Conservation (phyloP, 2,329 filamentous ascomycete genomes). For the Colletotrichum falcatum region DNA sequence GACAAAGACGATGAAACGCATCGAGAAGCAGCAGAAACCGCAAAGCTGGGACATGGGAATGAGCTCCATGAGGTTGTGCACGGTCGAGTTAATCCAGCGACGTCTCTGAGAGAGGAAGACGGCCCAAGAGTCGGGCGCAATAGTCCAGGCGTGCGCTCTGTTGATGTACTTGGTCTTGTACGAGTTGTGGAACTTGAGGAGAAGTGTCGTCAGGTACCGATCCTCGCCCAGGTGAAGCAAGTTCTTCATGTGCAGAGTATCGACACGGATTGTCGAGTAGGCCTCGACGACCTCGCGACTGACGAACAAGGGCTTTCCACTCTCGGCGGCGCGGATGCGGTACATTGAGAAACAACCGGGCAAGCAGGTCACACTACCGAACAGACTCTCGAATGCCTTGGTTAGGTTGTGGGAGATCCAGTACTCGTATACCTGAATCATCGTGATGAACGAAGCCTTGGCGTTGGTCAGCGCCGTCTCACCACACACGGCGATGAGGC, state of each 20-base stretch:
- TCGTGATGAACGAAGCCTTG: slow-evolving; percentile 92
- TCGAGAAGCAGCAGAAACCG: slow-evolving; percentile 99
- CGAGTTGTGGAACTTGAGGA: slow-evolving; percentile 90
- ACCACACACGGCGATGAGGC: slow-evolving; percentile 93
- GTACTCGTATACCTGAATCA: slow-evolving; percentile 99
- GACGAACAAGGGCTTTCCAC: slow-evolving; percentile 95
- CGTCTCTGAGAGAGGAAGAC: slow-evolving; percentile 98
- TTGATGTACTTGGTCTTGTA: slow-evolving; percentile 99
- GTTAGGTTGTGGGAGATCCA: slow-evolving; percentile 98
- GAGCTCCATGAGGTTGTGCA: slow-evolving; percentile 96
- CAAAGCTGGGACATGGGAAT: slow-evolving; percentile 94
- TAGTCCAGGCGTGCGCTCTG: slow-evolving; percentile 93
- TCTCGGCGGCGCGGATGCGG: slow-evolving; percentile 92
- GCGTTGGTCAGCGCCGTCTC: slow-evolving; percentile 95
- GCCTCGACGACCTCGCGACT: slow-evolving; percentile 89
- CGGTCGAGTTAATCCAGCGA: slow-evolving; percentile 99
- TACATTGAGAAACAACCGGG: slow-evolving; percentile 99
- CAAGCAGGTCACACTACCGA: slow-evolving; percentile 96
- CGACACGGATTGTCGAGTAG: slow-evolving; percentile 93
- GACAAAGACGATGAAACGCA: slow-evolving; percentile 97
- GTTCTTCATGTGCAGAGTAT: slow-evolving; percentile 99
- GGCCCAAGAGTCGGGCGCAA: slow-evolving; percentile 92
- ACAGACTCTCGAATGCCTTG: slow-evolving; percentile 97
- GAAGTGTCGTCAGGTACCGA: slow-evolving; percentile 93
- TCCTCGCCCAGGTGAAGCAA: slow-evolving; percentile 96